Conservation (phyloP, 805 yeast genomes). For the Ogataea sp. region DNA sequence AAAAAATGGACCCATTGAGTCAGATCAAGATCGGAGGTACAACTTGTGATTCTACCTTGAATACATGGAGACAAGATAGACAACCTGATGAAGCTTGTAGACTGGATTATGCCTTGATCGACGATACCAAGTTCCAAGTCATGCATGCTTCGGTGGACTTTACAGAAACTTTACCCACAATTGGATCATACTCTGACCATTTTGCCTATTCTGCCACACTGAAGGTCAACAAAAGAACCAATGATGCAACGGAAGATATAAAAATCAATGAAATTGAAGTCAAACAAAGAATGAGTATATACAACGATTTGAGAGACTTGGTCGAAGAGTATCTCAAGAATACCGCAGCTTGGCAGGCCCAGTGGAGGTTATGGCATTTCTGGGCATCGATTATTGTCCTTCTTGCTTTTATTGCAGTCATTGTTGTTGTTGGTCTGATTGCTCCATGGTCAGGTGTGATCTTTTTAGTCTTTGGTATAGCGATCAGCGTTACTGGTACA, state of each 20-base stretch:
- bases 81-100: constrained; percentile 69
- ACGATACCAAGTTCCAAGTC: constrained; percentile 43
- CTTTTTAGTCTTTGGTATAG: constrained; percentile 46
- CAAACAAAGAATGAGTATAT: constrained; percentile 22
- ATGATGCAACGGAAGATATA: neutral
- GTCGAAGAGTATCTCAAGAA: constrained; percentile 38
- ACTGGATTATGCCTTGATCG: constrained; percentile 82
- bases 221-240: constrained; percentile 17
- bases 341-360: constrained; percentile 50
- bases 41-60: constrained; percentile 82
- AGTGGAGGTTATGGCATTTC: constrained; percentile 63
- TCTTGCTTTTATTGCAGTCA: constrained; percentile 45
- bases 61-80: constrained; percentile 71
- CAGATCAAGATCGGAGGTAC: constrained; percentile 74
- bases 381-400: constrained; percentile 41
- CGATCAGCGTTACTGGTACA: constrained; percentile 57
- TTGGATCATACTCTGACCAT: constrained; percentile 87
- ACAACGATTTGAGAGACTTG: constrained; percentile 41
- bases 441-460: constrained; percentile 62
- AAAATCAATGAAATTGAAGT: neutral
- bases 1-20: constrained; percentile 39
- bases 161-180: constrained; percentile 54
- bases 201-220: constrained; percentile 63
- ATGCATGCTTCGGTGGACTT: constrained; percentile 64
- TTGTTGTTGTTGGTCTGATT: constrained; percentile 46